A percentile compares a stretch with the other conserved stretches of the same genome.
phyloP scores from a whole-genome alignment of 1,284 basidiomycete species.

The Ganoderma leucocontextum region DNA sequence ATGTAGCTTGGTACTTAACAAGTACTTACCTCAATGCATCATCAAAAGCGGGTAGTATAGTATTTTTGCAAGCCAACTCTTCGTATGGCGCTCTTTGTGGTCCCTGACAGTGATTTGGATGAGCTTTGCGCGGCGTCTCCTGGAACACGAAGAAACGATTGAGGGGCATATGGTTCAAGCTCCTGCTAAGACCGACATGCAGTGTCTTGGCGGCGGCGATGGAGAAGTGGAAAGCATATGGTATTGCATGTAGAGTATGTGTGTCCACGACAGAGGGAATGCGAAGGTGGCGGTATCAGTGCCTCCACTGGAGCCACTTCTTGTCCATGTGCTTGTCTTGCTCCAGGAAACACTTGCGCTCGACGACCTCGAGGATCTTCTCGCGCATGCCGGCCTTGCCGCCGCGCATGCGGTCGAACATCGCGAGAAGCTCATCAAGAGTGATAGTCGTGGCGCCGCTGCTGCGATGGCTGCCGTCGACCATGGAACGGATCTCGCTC shows the following conservation, averaged over 20 bases:
- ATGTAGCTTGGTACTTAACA: neutral
- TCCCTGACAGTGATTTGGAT: neutral
- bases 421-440: slow-evolving; percentile 65
- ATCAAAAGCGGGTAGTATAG: neutral
- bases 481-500: slow-evolving; percentile 66
- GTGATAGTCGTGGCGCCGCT: slow-evolving; percentile 68
- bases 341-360: slow-evolving; percentile 65
- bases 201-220: neutral
- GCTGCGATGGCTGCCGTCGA: slow-evolving; percentile 62
- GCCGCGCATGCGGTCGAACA: slow-evolving; percentile 53
- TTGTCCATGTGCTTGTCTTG: slow-evolving; percentile 60
- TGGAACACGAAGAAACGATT: slow-evolving; percentile 1
- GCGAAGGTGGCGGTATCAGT: slow-evolving; percentile 36
- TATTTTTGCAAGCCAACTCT: neutral
- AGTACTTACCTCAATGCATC: neutral
- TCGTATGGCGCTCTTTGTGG: neutral
- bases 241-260: slow-evolving; percentile 9
- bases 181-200: neutral
- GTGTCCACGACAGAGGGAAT: too few species aligned
- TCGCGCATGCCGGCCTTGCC: slow-evolving; percentile 77
- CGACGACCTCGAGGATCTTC: slow-evolving; percentile 78
- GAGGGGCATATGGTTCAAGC: neutral
- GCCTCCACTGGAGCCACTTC: slow-evolving; percentile 68
- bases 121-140: neutral
- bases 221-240: slow-evolving; percentile 9